Base-by-base conservation (phyloP, 805 yeast genomes). In the Myxozyma vanderwaltii region DNA sequence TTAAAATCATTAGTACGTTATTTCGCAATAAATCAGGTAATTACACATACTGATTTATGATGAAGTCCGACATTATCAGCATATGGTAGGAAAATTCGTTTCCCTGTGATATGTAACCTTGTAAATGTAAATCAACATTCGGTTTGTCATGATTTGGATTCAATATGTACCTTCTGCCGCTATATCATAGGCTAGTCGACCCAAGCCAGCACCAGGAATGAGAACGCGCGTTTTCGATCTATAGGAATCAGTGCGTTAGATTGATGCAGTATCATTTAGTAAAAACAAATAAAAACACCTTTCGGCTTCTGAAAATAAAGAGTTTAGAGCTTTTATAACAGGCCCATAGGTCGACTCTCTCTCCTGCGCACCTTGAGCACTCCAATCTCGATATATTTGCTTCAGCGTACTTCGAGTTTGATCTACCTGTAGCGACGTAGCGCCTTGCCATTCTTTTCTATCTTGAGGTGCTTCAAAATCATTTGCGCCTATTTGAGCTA, bases 171-270 rank as follows among this genome's bases (percentile, higher is more conserved):
- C 62, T 35, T 50, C 55, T 12, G 46, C 29, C n/a, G 68, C 68
- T 12, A 64, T 59, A 56, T 85, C 89, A 68, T 84, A 85, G 1
- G 96, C 85, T 0, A 90, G 73, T 64, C 90, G 76, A 0, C 96
- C 97, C 23, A 88, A 75, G 0, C 98, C 98, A 1, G 94, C 82
- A 0, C 98, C 98, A 0, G 98, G 97, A 0, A 89, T 81, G 4
- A 91, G 73, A 0, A 89, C 78, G 29, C 40, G 35, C 29, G 38
- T 43, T 12, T 44, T 21, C 13, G 26, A 81, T 73, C 21, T 45
- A 57, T 5, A 65, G 29, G 17, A 5, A 6, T 10, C 8, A 17
- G 49, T 39, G 38, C n/a, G 12, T 29, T 4, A 13, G 17, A 36
- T 29, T 15, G 17, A 17, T 5, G 35, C 35, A 26, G 19, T 1